phyloP scores from a whole-genome alignment of 2,329 filamentous ascomycete species.

The Diaporthe velutina region DNA sequence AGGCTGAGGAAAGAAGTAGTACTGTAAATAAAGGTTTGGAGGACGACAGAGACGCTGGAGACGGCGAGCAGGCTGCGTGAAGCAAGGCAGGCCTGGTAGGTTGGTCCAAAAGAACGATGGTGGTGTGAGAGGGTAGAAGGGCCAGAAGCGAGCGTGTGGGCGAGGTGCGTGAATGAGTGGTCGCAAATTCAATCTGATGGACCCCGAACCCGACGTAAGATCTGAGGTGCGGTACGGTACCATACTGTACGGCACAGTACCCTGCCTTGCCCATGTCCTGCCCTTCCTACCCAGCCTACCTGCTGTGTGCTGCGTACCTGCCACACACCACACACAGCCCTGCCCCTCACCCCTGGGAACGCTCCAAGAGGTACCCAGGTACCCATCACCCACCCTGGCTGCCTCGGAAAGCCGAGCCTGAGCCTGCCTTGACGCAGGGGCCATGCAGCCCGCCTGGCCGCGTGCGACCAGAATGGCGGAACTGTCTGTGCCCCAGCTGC shows the following conservation, averaged over 20 bases:
- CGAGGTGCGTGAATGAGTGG: not conserved
- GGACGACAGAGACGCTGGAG: not conserved
- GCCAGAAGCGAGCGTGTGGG: conserved; percentile 2
- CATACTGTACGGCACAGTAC: not conserved
- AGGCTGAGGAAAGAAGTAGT: not conserved
- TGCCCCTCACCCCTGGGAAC: conserved; percentile 12
- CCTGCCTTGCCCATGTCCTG: not conserved
- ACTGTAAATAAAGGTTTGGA: not conserved
- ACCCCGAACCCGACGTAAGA: conserved; percentile 23
- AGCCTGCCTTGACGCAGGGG: conserved; percentile 25
- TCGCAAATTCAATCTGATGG: conserved; percentile 29
- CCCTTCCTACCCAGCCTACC: not conserved
- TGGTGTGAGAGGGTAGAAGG: conserved; percentile 26
- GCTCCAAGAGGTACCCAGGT: not conserved
- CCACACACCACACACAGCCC: conserved; percentile 17
- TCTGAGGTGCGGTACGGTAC: not conserved
- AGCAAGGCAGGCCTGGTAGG: conserved; percentile 14
- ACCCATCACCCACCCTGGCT: no score
- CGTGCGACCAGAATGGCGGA: conserved; percentile 19
- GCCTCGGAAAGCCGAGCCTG: conserved; percentile 10
- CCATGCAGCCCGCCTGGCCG: conserved; percentile 19
- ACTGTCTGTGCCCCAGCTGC: conserved; percentile 28
- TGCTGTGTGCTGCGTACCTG: conserved; percentile 9
- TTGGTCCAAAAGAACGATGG: conserved; percentile 20
- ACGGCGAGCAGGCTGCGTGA: conserved; percentile 12